These are phyloP conservation scores for Epipyxis sp. DNA, from an alignment of 108 stramenopile genomes.

Conservation along the genomic window DNA sequence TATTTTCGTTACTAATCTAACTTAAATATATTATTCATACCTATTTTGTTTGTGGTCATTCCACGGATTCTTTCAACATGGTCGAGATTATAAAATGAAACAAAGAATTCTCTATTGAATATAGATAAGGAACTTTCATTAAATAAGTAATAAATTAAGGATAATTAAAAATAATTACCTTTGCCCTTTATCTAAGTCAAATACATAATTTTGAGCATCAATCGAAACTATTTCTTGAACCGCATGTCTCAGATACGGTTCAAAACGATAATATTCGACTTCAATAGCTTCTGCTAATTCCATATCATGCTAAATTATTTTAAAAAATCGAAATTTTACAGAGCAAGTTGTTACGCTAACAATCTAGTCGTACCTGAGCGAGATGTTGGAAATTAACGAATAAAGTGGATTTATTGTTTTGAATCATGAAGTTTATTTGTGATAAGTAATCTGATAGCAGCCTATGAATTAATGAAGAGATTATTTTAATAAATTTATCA, in stretches of 20 bases:
- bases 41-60: slow-evolving; percentile 69
- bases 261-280: slow-evolving; percentile 75
- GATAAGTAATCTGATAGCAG: slow-evolving; percentile 10
- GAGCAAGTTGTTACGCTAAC: neutral
- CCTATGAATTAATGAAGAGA: neutral
- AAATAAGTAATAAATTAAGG: neutral
- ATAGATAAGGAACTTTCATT: too few relatives aligned
- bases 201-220: slow-evolving; percentile 61
- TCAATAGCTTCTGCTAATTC: slow-evolving; percentile 64
- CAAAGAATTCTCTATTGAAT: slow-evolving; percentile 63
- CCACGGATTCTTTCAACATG: slow-evolving; percentile 62
- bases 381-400: slow-evolving; percentile 43
- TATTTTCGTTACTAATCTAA: too few relatives aligned
- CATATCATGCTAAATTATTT: slow-evolving; percentile 15
- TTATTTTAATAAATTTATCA: neutral
- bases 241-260: slow-evolving; percentile 68
- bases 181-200: slow-evolving; percentile 23
- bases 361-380: neutral
- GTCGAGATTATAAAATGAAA: slow-evolving; percentile 62
- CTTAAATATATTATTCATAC: too few relatives aligned
- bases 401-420: slow-evolving; percentile 31
- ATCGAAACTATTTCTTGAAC: slow-evolving; percentile 59
- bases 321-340: neutral
- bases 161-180: neutral
- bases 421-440: slow-evolving; percentile 22